A percentile compares a stretch with the other conserved stretches of the same genome.
Evolutionary conservation across 108 stramenopile species (phyloP).

Genomic region (Asterionellopsis glacialis): DNA sequence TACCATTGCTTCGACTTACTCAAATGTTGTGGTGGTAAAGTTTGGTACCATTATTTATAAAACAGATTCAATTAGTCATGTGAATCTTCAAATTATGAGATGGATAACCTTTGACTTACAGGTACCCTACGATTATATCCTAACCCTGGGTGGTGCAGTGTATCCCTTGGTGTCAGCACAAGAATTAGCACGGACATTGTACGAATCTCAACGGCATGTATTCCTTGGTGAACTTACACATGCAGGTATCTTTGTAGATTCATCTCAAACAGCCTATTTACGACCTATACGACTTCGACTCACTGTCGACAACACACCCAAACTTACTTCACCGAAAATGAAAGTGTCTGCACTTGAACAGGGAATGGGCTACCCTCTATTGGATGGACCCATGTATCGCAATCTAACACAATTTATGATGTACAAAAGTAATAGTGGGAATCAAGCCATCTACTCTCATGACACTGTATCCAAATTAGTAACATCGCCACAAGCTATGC

Average conservation of each 20-base stretch:
- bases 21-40: conserved; percentile 23
- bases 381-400: neutral
- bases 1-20: conserved; percentile 11
- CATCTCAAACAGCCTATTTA: neutral
- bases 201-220: conserved; percentile 12
- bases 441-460: conserved; percentile 25
- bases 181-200: conserved; percentile 20
- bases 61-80: conserved; percentile 31
- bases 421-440: conserved; percentile 37
- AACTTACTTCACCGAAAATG: no score
- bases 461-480: conserved; percentile 18
- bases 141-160: conserved; percentile 29
- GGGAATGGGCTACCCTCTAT: conserved; percentile 3
- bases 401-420: conserved; percentile 3
- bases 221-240: conserved; percentile 31
- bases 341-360: neutral
- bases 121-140: conserved; percentile 28
- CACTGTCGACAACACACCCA: no score
- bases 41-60: conserved; percentile 38
- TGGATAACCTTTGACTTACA: conserved; percentile 22
- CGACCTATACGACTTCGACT: no score
- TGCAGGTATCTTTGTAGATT: neutral
- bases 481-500: conserved; percentile 9
- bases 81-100: conserved; percentile 29
- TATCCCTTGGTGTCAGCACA: conserved; percentile 24